Base-by-base conservation (phyloP, 2,329 filamentous ascomycete species). In the Phialocephala sp. region DNA sequence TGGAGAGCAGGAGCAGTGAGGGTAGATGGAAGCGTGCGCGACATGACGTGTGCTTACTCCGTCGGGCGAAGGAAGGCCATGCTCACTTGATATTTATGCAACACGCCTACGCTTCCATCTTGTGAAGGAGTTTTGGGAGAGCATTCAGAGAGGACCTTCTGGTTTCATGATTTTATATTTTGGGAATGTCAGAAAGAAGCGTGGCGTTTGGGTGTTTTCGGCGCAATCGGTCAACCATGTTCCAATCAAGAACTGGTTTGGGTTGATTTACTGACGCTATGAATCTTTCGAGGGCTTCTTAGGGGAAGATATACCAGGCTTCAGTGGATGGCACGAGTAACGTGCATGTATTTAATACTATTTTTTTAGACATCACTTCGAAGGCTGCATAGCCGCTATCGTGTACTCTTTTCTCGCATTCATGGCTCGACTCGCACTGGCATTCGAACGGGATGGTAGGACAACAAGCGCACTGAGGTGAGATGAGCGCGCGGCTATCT, bases 261-360 rank as follows among this genome's bases (percentile, higher is more conserved):
- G 27, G 27, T 32, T 32, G 27, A 6, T 32, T 32, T 32, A 32
- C 6, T 32, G 27, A 3, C 27, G 27, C 27, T 32, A n/a, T n/a
- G n/a, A n/a, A n/a, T n/a, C 6, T 32, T 32, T 32, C 6, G 27
- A 32, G 6, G 27, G 6, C 27, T 32, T 32, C 27, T 32, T 15
- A 4, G 41, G 12, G 45, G 45, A 50, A 22, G 45, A 50, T 50
- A 50, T 50, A 50, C 45, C 43, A 22, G n/a, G 27, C 41, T 43
- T 43, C 41, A 22, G 45, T 50, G n/a, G 45, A 14, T 22, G 45
- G 20, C 45, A 50, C 45, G 45, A 24, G 4, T 24, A 22, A n/a
- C 45, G 45, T 50, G 45, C 22, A 20, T 50, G 45, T 50, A 50
- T 50, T 50, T 50, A 50, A 50, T 50, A 8, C 20, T 50, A 50